Evolutionary conservation across 495 filamentous ascomycete genomes (phyloP).

Genomic region (Penicilliopsis zonata): DNA sequence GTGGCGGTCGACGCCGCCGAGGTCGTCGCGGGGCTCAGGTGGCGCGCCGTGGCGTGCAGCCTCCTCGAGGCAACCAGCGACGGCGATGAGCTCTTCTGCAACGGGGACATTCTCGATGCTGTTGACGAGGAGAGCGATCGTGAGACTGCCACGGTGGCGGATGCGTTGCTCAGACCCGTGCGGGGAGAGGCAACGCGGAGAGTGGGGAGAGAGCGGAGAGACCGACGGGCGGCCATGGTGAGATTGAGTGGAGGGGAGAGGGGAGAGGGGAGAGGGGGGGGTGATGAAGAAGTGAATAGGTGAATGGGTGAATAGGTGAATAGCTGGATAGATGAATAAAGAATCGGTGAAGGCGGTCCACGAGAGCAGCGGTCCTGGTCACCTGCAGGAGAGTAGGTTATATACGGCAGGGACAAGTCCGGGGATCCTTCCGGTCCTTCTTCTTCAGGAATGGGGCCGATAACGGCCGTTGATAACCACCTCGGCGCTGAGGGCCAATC

Average conservation of each 20-base stretch:
- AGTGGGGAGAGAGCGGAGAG: constrained; percentile 30
- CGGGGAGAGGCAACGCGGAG: constrained; percentile 32
- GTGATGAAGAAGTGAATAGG: constrained; percentile 1
- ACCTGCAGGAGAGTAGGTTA: no score
- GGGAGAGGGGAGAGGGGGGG: not conserved
- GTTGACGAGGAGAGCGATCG: constrained; percentile 11
- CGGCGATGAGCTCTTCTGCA: constrained; percentile 6
- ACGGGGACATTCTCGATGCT: constrained; percentile 6
- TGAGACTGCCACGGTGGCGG: constrained; percentile 9
- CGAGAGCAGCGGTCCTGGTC: no score
- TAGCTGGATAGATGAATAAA: not conserved
- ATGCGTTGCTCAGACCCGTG: constrained; percentile 17
- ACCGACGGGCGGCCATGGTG: constrained; percentile 35
- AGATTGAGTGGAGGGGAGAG: constrained; percentile 1
- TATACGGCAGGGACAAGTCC: no score
- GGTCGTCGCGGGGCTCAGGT: constrained; percentile 41
- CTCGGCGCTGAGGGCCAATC: no score
- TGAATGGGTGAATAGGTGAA: not conserved
- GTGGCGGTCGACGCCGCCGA: constrained; percentile 48
- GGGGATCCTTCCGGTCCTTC: no score
- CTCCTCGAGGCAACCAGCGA: constrained; percentile 18
- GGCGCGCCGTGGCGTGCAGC: constrained; percentile 50
- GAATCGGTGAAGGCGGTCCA: no score
- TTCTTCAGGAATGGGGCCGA: no score
- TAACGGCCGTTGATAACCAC: no score